Conservation (phyloP, 371 early-diverging fungal species). For the Apophysomyces variabilis region DNA sequence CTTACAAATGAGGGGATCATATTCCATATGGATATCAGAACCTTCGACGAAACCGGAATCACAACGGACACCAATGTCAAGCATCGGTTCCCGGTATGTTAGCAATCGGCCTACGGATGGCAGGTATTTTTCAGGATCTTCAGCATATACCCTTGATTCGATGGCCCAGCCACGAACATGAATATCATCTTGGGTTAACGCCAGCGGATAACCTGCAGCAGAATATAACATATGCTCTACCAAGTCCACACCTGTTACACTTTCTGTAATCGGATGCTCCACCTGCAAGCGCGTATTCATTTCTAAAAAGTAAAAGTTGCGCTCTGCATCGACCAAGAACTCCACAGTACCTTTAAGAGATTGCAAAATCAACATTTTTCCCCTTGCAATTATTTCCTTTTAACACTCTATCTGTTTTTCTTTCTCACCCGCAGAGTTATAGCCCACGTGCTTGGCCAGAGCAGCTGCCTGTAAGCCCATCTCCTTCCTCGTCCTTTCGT, state of each 20-base stretch:
- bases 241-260: conserved; percentile 90
- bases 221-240: conserved; percentile 91
- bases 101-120: conserved; percentile 87
- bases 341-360: conserved; percentile 61
- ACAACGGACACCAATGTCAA: conserved; percentile 26
- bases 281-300: conserved; percentile 93
- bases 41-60: conserved; percentile 71
- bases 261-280: conserved; percentile 98
- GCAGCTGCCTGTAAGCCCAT: conserved; percentile 90
- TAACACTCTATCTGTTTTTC: conserved; percentile 14
- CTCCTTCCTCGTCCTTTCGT: conserved; percentile 62
- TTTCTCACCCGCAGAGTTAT: conserved; percentile 73
- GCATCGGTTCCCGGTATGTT: conserved; percentile 37
- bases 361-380: conserved; percentile 13
- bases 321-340: conserved; percentile 70
- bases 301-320: conserved; percentile 86
- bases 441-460: conserved; percentile 81
- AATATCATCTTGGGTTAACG: conserved; percentile 63
- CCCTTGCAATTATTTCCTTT: background rate
- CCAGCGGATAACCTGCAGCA: conserved; percentile 70
- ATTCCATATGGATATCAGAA: conserved; percentile 83
- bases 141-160: conserved; percentile 91
- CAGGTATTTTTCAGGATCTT: conserved; percentile 84
- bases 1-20: conserved; percentile 89
- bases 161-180: conserved; percentile 81